Conservation (phyloP, 1,284 basidiomycete genomes). For the Heterobasidion occidentale region DNA sequence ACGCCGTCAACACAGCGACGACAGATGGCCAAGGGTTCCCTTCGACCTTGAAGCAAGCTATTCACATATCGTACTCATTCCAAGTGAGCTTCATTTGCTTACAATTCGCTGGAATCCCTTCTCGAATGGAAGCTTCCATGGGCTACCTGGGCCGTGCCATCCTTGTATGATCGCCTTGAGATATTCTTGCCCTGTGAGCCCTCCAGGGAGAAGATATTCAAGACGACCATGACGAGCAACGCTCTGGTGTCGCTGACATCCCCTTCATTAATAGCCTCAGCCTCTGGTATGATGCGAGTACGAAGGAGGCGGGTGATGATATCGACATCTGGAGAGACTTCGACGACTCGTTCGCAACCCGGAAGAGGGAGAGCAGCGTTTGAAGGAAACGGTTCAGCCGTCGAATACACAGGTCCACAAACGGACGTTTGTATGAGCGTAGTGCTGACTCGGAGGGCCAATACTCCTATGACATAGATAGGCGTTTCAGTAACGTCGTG, state of each 20-base stretch:
- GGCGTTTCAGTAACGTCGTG: constrained; percentile 5
- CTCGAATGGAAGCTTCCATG: constrained; percentile 37
- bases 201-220: constrained; percentile 33
- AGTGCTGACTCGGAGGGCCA: constrained; percentile 26
- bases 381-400: constrained; percentile 33
- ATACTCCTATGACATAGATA: constrained; percentile 35
- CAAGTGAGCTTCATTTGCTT: constrained; percentile 7
- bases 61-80: neutral
- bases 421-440: constrained; percentile 18
- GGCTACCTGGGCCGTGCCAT: constrained; percentile 32
- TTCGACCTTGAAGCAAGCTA: constrained; percentile 25
- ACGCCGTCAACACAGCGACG: constrained; percentile 28
- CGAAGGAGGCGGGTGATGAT: constrained; percentile 35
- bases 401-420: constrained; percentile 23
- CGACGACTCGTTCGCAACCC: constrained; percentile 3
- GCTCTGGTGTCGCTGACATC: constrained; percentile 13
- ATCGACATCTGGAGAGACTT: constrained; percentile 17
- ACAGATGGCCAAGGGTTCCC: constrained; percentile 34
- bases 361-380: constrained; percentile 21
- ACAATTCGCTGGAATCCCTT: constrained; percentile 34
- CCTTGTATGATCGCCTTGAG: constrained; percentile 25
- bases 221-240: constrained; percentile 25
- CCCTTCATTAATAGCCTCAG: constrained; percentile 24
- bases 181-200: constrained; percentile 17
- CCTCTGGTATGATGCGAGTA: constrained; percentile 40